Base-by-base conservation (phyloP, 2,329 filamentous ascomycete species). In the Didymella pinodella region DNA sequence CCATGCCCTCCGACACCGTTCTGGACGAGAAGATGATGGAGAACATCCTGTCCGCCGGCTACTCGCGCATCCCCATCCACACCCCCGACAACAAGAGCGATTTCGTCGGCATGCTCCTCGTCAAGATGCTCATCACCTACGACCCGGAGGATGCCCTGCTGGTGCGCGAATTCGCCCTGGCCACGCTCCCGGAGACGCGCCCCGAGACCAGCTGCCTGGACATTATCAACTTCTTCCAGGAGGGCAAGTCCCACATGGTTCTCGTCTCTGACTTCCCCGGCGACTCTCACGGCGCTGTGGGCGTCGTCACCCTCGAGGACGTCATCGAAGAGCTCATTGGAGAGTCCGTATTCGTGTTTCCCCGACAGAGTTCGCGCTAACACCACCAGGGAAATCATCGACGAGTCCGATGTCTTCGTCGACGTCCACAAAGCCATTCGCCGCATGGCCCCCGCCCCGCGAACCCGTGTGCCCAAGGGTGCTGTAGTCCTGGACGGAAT, bases 151-250 rank as follows among this genome's bases (percentile, higher is more conserved):
- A 99, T 73, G 87, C 86, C 72, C 91, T 90, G 71, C 87, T 87
- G 20, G 95, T 99, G 34, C 86, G 90, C 61, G 94, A 98, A 62
- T 97, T 99, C 74, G 89, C 93, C 7, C 83, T 99, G 49, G 95
- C 95, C 14, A 97, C 95, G 0, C 86, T 99, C 7, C 95, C 96
- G 1, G 95, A 99, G 77, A 99, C 95, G 0, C 87, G 92, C 10
- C 92, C 95, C 0, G 92, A 97, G 74, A 99, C 95, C 0, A 97
- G 93, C 80, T 99, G 95, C 75, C 80, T 99, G 55, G 95, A 99
- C 76, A 98, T 99, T 71, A 92, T 99, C 80, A 99, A 99, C 80
- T 99, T 97, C 79, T 99, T 99, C 82, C 95, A 99, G 78, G 95
- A 99, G 81, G 95, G 95, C 70, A 99, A 99, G 77, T 97, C 93